A percentile compares a stretch with the other conserved stretches of the same genome.
Evolutionary conservation across 768 basidiomycete genomes (phyloP).

Genomic region (Crepidotus variabilis): DNA sequence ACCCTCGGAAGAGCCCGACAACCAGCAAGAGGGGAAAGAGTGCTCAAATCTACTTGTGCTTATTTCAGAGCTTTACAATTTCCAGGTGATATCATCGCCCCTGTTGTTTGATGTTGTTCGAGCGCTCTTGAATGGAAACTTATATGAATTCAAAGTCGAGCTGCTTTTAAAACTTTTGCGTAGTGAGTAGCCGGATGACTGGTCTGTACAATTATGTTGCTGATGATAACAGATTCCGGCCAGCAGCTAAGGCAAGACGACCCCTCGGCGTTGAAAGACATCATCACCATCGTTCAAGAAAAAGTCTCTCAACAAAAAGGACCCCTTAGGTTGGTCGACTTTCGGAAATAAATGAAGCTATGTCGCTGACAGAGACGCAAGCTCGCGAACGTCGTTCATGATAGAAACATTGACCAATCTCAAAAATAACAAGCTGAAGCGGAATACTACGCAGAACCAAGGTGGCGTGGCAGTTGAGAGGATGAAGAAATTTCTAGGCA

Average conservation of each 20-base stretch:
- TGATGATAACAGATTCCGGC: constrained; percentile 70
- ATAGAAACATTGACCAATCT: constrained; percentile 88
- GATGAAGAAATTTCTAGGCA: constrained; percentile 84
- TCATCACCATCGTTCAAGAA: constrained; percentile 75
- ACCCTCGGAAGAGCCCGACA: constrained; percentile 14
- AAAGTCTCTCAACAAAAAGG: constrained; percentile 55
- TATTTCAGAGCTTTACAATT: constrained; percentile 92
- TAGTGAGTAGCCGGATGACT: constrained; percentile 43
- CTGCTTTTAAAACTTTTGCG: constrained; percentile 80
- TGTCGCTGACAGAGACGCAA: constrained; percentile 22
- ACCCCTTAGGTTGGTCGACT: constrained; percentile 43
- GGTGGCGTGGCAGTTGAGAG: constrained; percentile 74
- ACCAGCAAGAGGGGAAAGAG: constrained; percentile 69
- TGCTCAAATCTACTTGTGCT: constrained; percentile 85
- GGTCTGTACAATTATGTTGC: not conserved
- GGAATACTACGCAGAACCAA: constrained; percentile 59
- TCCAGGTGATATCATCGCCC: constrained; percentile 85
- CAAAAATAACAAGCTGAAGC: constrained; percentile 85
- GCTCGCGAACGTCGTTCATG: constrained; percentile 94
- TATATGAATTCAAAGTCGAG: constrained; percentile 83
- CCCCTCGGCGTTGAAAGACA: constrained; percentile 88
- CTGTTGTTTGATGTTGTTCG: constrained; percentile 92
- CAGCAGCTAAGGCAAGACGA: constrained; percentile 90
- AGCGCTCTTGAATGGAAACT: constrained; percentile 55
- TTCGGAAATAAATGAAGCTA: not conserved